Evolutionary conservation across 371 early-diverging fungal species (phyloP).

Genomic region (Dinochytrium kinnereticum): DNA sequence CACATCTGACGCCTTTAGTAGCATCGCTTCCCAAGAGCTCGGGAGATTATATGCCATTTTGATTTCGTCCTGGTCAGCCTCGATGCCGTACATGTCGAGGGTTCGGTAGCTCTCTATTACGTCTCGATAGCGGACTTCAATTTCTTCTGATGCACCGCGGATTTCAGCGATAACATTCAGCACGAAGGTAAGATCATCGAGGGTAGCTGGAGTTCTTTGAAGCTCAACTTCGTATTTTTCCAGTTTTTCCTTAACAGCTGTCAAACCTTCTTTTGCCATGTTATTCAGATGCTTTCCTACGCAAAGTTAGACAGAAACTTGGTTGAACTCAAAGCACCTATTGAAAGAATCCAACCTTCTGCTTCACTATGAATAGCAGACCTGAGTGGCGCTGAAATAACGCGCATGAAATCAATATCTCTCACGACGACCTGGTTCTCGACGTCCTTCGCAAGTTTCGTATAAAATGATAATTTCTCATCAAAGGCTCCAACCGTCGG

Average conservation of each 20-base stretch:
- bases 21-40: constrained; percentile 51
- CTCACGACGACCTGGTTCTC: constrained; percentile 49
- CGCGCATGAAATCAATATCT: constrained; percentile 60
- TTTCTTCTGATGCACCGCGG: constrained; percentile 52
- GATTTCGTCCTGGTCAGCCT: constrained; percentile 49
- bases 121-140: constrained; percentile 56
- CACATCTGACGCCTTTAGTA: constrained; percentile 47
- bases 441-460: constrained; percentile 61
- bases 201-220: constrained; percentile 50
- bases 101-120: constrained; percentile 63
- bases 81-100: constrained; percentile 51
- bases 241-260: constrained; percentile 39
- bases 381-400: constrained; percentile 55
- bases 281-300: constrained; percentile 57
- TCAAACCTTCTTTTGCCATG: constrained; percentile 50
- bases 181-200: constrained; percentile 64
- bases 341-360: constrained; percentile 57
- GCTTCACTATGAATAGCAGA: constrained; percentile 61
- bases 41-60: constrained; percentile 46
- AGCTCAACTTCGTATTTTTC: constrained; percentile 54
- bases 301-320: neutral
- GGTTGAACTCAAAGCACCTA: constrained; percentile 53
- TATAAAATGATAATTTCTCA: constrained; percentile 61
- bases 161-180: constrained; percentile 61
- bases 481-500: constrained; percentile 59